Evolutionary conservation across 2,329 filamentous ascomycete species (phyloP), one percentile per base, ranked within the genome.

Genomic region (Coniella lustricola): DNA sequence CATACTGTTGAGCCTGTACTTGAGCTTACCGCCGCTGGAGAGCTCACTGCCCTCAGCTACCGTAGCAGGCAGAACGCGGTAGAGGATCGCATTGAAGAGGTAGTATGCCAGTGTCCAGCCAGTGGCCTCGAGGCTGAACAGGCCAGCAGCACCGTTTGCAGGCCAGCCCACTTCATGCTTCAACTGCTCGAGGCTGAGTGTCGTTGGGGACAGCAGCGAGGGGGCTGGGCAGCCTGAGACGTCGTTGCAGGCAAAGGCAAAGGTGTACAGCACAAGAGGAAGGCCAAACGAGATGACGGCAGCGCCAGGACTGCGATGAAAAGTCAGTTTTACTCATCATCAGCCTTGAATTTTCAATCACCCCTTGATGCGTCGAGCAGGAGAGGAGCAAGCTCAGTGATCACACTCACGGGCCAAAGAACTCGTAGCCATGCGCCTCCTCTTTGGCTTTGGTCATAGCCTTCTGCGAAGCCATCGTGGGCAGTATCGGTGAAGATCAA

Each of bases 241-340:
- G 65, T 97, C 90, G 70, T 96, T 97, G 76, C 91, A 96, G 59
- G 85, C 73, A 62, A 96, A 95, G 40, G 83, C 77, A 62, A 91
- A 84, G 58, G 82, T 64, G 68, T 93, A 95, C 58, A 89, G 79
- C 55, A 90, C 75, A 36, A 90, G 52, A 0, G 91, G 91, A 1
- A 96, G 80, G 49, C 84, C 83, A 59, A 94, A 84, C 7, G 86
- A 86, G 60, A 97, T 87, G 53, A 70, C 77, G 52, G 84, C 79
- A 32, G 87, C 88, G 48, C 90, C 90, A 36, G 84, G 73, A 47
- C 90, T 94, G 39, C 5, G 48, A 12, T n/a, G 14, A 7, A 2
- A 21, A 16, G 20, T 29, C 38, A 42, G 36, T 7, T 3, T 7
- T 10, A 4, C 7, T 1, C 12, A 5, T 7, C 7, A 4, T 21